Evolutionary conservation across 768 basidiomycete genomes (phyloP), one percentile per base, ranked within the genome.

Genomic region (Termitomyces sp.): DNA sequence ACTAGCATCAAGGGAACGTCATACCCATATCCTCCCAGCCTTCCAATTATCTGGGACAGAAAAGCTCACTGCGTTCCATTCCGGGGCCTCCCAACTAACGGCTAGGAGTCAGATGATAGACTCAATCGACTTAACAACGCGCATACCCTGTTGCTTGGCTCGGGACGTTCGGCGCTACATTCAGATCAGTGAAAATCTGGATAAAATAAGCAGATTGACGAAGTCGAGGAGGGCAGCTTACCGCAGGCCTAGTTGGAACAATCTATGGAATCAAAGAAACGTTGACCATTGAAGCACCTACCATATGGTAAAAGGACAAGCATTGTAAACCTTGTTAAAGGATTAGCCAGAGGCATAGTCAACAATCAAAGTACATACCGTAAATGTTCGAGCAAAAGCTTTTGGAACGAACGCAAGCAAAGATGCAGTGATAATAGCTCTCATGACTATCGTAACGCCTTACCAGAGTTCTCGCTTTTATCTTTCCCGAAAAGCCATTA

Each of bases 261-360:
- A 3, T 41, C 11, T 40, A 2, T 52, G 5, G 0, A 14, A 24
- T 30, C 7, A 24, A 40, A 8, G 38, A 28, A 52, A 8, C 11
- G 1, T 5, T 6, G 28, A n/a, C 6, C 13, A 46, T 18, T 16
- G 24, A 10, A 4, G 36, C 24, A 52, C 74, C 54, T 63, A 86
- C 87, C 87, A 88, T 59, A 88, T 77, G 3, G 85, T 88, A 70
- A 85, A 88, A 0, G 84, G 78, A 64, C 87, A 88, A 3, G 70
- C 75, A 70, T 88, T 88, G 64, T 75, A 74, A 26, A 84, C 79
- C 75, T 76, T 24, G 26, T 11, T 32, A 20, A 50, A 16, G 20
- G 28, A 2, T 20, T 35, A n/a, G 33, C 36, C n/a, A 52, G 10
- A 28, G n/a, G n/a, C 28, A 18, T 4, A 13, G 22, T 16, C 24